A percentile compares a stretch with the other conserved stretches of the same genome.
Evolutionary conservation across 345 rosid genomes (phyloP).

Genomic region (Gossypium bickii): DNA sequence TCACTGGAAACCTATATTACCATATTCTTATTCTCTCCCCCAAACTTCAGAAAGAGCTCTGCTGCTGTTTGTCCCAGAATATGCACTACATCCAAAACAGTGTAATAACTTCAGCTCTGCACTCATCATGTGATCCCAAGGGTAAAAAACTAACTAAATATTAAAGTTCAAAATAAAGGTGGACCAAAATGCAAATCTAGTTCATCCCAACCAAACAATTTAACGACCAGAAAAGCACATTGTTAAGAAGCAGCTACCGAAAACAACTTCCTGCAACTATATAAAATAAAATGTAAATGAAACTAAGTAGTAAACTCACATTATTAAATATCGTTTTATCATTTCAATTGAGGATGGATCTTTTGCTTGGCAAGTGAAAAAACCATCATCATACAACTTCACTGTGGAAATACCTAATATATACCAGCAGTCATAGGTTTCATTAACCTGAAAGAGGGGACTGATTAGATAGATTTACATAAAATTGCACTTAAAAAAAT

Average conservation of each 20-base stretch:
- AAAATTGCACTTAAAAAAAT: not conserved
- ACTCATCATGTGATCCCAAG: not conserved
- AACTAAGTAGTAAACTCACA: constrained; percentile 44
- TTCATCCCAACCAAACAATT: constrained; percentile 6
- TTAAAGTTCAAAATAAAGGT: not conserved
- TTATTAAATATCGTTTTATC: constrained; percentile 37
- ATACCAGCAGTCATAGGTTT: constrained; percentile 93
- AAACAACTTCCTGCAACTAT: not conserved
- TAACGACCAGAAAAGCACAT: not conserved
- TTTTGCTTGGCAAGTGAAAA: constrained; percentile 64
- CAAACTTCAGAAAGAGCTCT: not conserved
- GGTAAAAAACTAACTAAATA: not conserved
- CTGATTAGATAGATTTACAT: not conserved
- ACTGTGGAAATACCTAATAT: constrained; percentile 53
- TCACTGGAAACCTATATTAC: constrained; percentile 4
- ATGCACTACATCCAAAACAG: not conserved
- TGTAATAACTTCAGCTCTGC: not conserved
- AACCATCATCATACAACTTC: constrained; percentile 58
- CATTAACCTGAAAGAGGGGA: constrained; percentile 52
- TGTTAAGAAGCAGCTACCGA: not conserved
- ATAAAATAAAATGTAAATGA: not conserved
- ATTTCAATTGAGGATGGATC: constrained; percentile 58
- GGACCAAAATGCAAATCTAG: not conserved
- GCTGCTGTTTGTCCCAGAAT: not conserved
- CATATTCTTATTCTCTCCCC: not conserved